Base-by-base conservation (phyloP, 495 filamentous ascomycete genomes). In the Bombardia bombarda region DNA sequence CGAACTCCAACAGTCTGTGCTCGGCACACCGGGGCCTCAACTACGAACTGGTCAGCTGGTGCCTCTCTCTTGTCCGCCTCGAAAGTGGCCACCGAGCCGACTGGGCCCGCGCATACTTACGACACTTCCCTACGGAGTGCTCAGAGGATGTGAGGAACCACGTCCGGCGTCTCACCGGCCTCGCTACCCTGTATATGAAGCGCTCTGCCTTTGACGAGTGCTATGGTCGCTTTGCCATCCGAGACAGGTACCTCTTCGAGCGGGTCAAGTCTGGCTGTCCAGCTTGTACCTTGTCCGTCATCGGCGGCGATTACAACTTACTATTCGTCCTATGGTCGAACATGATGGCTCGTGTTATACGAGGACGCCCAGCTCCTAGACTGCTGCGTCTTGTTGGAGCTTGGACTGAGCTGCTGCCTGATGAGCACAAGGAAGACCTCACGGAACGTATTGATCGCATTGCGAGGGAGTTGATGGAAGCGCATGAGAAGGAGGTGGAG, bases 211-310 rank as follows among this genome's bases (percentile, higher is more conserved):
- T 68, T 30, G 42, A 46, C 19, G 17, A 57, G 25, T 49, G 48
- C 23, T 58, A 51, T 18, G 57, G 58, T 14, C 32, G 36, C 17
- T 10, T 18, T 4, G 47, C 49, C 3, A 24, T 13, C 3, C 52
- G 52, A 8, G 49, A 48, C 30, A 52, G 52, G 28, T 45, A 19
- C 12, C 44, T 49, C 22, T 57, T 58, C 22, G 35, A 57, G 24
- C 53, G 41, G 17, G 57, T 68, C 0, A 36, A 18, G 20, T 60
- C 52, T 1, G 49, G 59, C 4, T 75, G 71, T 32, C 54, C 67
- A 37, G 70, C 69, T n/a, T 75, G 71, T 42, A 63, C 70, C 22
- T 47, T 75, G 10, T 52, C 60, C 2, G 53, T 55, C 13, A 36
- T 75, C 1, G 69, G 70, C n/a, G 65, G 62, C 2, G 59, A 60